Evolutionary conservation across 495 filamentous ascomycete genomes (phyloP), one percentile per base, ranked within the genome.

Genomic region (Hypoxylon perforatum): DNA sequence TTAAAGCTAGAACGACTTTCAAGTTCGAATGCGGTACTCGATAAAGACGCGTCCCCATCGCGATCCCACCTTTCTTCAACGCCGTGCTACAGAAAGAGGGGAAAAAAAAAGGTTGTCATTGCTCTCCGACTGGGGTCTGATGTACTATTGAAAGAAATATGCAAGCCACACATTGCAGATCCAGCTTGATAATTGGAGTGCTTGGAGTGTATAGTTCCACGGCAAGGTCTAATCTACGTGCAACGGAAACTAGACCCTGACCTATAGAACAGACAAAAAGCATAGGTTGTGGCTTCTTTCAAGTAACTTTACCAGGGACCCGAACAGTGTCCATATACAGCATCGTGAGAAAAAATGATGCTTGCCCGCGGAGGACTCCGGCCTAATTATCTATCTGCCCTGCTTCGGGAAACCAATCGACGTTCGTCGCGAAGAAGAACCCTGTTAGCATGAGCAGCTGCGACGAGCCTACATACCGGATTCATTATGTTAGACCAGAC

Each of bases 101-200:
- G n/a, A n/a, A n/a, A n/a, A n/a, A n/a, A n/a, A n/a, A n/a, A 51
- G 22, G 14, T 47, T 30, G 18, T 33, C 30, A 15, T n/a, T 18
- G 17, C 23, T 61, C 19, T 39, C 49, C 7, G 17, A 45, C n/a
- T 25, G n/a, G n/a, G 48, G 21, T 30, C 9, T 41, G 12, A 19
- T 17, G 23, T 69, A 47, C 44, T 57, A 64, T 61, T 64, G 28
- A 44, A 25, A 5, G 18, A 42, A 19, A 8, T 12, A 60, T 60
- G 66, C 61, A 69, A 64, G 66, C 66, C 66, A 69, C 66, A 65
- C 44, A 56, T 30, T 23, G 51, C 45, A 69, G 51, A 54, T 30
- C 42, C 25, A 69, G 51, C 41, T 63, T 42, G 48, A 63, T 39
- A 50, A 9, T 45, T 46, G 28, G 46, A 21, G 12, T 35, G 49